Conservation (phyloP, 805 yeast genomes). For the Candida loeiensis region DNA sequence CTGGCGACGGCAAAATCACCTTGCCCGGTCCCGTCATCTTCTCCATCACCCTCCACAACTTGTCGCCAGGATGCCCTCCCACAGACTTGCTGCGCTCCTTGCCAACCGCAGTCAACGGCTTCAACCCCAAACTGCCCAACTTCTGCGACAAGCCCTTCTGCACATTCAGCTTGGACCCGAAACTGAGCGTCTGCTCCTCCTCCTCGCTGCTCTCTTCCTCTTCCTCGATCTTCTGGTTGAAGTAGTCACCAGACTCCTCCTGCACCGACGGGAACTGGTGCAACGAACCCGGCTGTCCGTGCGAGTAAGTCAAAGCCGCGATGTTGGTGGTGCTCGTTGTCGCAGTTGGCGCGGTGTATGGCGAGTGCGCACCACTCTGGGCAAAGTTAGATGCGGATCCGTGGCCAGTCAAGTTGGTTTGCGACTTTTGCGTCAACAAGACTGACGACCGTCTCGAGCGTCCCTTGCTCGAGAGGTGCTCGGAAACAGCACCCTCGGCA, state of each 20-base stretch:
- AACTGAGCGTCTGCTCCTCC: constrained; percentile 50
- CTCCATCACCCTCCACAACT: constrained; percentile 84
- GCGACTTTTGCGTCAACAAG: constrained; percentile 29
- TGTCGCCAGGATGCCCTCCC: constrained; percentile 45
- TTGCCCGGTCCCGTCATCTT: constrained; percentile 79
- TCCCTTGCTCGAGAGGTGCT: constrained; percentile 31
- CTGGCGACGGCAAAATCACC: constrained; percentile 65
- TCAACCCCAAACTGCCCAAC: constrained; percentile 33
- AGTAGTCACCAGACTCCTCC: constrained; percentile 39
- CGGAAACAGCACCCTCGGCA: constrained; percentile 56
- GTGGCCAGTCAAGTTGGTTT: constrained; percentile 24
- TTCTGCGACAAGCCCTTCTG: constrained; percentile 52
- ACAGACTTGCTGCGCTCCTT: constrained; percentile 12
- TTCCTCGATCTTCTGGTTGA: constrained; percentile 24
- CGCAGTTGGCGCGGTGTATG: constrained; percentile 80
- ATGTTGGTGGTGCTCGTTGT: constrained; percentile 63
- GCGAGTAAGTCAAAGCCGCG: constrained; percentile 45
- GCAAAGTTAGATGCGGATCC: constrained; percentile 5
- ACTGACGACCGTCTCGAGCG: constrained; percentile 34
- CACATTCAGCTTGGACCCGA: constrained; percentile 54
- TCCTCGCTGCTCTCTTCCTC: constrained; percentile 45
- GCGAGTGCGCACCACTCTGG: constrained; percentile 46
- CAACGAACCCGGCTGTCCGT: constrained; percentile 24
- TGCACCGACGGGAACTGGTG: constrained; percentile 28
- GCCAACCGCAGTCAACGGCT: constrained; percentile 36